Evolutionary conservation across 2,329 filamentous ascomycete genomes (phyloP).

Genomic region (Diaporthe humulicola): DNA sequence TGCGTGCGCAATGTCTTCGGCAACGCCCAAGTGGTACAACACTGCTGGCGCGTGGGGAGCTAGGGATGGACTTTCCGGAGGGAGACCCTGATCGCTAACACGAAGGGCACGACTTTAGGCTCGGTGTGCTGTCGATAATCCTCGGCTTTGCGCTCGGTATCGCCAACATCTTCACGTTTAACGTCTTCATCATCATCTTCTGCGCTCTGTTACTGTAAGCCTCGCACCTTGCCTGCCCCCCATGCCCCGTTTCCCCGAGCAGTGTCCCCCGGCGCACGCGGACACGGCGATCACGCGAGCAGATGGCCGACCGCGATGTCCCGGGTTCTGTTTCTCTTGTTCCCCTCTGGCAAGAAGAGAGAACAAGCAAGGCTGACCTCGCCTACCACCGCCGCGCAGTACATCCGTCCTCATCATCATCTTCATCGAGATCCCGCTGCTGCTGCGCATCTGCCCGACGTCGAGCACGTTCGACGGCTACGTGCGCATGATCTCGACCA

Average conservation of each 20-base stretch:
- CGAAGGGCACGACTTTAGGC: constrained; percentile 59
- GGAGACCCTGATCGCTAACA: constrained; percentile 40
- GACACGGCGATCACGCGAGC: constrained; percentile 1
- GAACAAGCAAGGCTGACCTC: constrained; percentile 4
- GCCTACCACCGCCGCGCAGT: constrained; percentile 56
- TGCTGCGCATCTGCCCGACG: constrained; percentile 97
- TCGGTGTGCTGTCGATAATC: constrained; percentile 78
- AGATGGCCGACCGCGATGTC: not conserved
- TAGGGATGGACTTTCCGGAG: not conserved
- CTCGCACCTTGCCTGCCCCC: not conserved
- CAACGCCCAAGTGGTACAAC: not conserved
- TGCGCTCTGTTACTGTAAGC: constrained; percentile 68
- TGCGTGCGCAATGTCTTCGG: not conserved
- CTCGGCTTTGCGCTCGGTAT: constrained; percentile 78
- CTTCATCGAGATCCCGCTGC: constrained; percentile 91
- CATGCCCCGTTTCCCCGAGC: not conserved
- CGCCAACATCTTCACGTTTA: constrained; percentile 73
- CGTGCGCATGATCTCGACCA: constrained; percentile 93
- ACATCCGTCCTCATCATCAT: constrained; percentile 80
- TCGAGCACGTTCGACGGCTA: constrained; percentile 88
- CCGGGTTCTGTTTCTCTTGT: not conserved
- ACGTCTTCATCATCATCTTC: constrained; percentile 63
- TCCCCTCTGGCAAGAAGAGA: not conserved
- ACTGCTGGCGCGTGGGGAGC: not conserved
- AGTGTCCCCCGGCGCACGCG: not conserved